A percentile compares a stretch with the other conserved stretches of the same genome.
Conservation (phyloP, 352 stramenopile genomes). For the Pythium graminicola region DNA sequence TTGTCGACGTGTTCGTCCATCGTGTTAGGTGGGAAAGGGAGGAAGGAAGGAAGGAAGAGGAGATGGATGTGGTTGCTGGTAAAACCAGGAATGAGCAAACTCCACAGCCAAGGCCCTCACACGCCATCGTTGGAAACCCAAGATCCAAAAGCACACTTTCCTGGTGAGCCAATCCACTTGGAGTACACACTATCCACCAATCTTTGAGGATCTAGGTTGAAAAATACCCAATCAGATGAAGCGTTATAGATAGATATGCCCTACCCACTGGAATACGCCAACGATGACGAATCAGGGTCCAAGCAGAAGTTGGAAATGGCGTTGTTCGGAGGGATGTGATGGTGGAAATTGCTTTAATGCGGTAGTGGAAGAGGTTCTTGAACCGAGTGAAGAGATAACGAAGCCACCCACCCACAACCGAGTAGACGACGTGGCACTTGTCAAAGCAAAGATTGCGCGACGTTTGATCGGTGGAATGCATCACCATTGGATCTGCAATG, state of each 20-base stretch:
- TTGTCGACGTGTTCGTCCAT: conserved; percentile 80
- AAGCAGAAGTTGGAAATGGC: conserved; percentile 8
- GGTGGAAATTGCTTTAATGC: neutral
- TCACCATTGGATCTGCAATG: too few relatives aligned
- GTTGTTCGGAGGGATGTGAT: conserved; percentile 5
- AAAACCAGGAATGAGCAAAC: conserved; percentile 24
- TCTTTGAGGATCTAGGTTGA: neutral
- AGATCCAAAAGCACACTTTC: too few relatives aligned
- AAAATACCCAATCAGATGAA: conserved; percentile 12
- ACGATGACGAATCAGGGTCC: conserved; percentile 13
- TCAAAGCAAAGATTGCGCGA: neutral
- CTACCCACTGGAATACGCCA: conserved; percentile 6
- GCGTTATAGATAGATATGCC: neutral
- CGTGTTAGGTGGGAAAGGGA: conserved; percentile 4
- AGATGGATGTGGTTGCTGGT: conserved; percentile 3
- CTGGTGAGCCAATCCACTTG: conserved; percentile 15
- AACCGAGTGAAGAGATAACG: neutral
- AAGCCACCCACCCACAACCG: neutral
- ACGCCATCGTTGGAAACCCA: conserved; percentile 6
- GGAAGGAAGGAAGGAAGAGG: neutral
- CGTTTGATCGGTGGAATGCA: neutral
- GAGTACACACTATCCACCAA: conserved; percentile 3
- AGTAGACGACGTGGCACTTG: neutral
- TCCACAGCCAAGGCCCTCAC: neutral
- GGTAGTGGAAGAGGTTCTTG: neutral